These are phyloP conservation scores for Bisporella sp. DNA, from an alignment of 2,329 filamentous ascomycete genomes.

Conservation along the genomic window DNA sequence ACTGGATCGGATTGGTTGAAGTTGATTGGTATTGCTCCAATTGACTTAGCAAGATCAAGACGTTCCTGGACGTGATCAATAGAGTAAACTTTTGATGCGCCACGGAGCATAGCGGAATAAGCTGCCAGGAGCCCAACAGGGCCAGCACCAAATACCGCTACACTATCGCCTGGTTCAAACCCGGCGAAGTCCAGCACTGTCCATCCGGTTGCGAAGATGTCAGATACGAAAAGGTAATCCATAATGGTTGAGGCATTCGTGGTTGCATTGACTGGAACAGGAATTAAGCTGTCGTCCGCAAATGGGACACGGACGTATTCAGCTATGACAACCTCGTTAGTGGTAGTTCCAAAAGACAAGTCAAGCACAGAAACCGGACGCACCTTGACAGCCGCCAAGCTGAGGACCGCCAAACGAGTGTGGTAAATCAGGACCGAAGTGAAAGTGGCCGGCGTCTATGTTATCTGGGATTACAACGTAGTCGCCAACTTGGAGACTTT, in stretches of 20 bases:
- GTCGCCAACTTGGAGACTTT: constrained; percentile 39
- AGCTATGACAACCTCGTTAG: too few species aligned
- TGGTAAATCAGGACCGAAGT: constrained; percentile 24
- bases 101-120: constrained; percentile 28
- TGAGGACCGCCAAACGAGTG: constrained; percentile 16
- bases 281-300: constrained; percentile 73
- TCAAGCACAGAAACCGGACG: constrained; percentile 59
- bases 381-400: constrained; percentile 67
- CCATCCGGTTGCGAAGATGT: constrained; percentile 26
- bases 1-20: constrained; percentile 24
- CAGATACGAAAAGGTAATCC: constrained; percentile 24
- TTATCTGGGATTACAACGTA: constrained; percentile 43
- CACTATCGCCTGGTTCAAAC: constrained; percentile 20
- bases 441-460: constrained; percentile 30
- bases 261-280: constrained; percentile 48
- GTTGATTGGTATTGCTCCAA: constrained; percentile 30
- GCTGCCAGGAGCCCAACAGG: constrained; percentile 29
- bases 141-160: constrained; percentile 31
- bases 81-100: constrained; percentile 27
- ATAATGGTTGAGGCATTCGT: constrained; percentile 3
- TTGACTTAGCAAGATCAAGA: constrained; percentile 21
- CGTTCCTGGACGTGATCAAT: constrained; percentile 25
- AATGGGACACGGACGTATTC: constrained; percentile 52
- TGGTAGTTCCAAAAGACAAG: too few species aligned
- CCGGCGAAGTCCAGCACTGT: constrained; percentile 16